Base-by-base conservation (phyloP, 2,329 filamentous ascomycete genomes). In the Sordariomycetes sp. region DNA sequence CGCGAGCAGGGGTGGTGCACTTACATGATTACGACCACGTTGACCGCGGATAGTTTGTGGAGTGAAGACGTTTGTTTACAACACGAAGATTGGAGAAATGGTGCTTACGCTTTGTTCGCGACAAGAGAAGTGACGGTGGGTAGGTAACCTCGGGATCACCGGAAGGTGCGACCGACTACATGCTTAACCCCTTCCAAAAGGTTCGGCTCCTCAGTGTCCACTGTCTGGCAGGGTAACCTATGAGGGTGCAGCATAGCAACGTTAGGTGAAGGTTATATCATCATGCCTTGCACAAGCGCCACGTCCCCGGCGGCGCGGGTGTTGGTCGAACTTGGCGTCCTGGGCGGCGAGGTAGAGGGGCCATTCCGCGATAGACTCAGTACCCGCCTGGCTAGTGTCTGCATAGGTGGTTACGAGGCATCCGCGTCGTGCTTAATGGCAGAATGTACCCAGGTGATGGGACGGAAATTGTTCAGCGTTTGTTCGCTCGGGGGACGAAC, bases 401-500 rank as follows among this genome's bases (percentile, higher is more conserved):
- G 8, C 28, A 32, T 3, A 8, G 28, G 28, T 32, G 28, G 28
- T 8, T 32, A 32, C 3, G 28, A 32, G 28, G 28, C 8, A 32
- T 32, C 28, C 28, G 8, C 4, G 28, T 8, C 39, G 10, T 45
- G 39, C 10, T 45, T 45, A 17, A 17, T 2, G n/a, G 15, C 15
- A 13, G 39, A 45, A 7, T n/a, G 15, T 8, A 45, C 15, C 36
- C 15, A 1, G 39, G 39, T 7, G 39, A n/a, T 8, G n/a, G 8
- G n/a, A n/a, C 17, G 39, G 39, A n/a, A n/a, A 45, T 45, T 15
- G 13, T n/a, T n/a, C 13, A 12, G 13, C 4, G 3, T 12, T 15
- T 12, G 17, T 8, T n/a, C 10, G 39, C 39, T 58, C 75, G 74
- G 1, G n/a, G 28, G 17, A 36, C 22, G 39, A 10, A n/a, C 25